Conservation (phyloP, 805 yeast species). For the Hanseniaspora jakobsenii region DNA sequence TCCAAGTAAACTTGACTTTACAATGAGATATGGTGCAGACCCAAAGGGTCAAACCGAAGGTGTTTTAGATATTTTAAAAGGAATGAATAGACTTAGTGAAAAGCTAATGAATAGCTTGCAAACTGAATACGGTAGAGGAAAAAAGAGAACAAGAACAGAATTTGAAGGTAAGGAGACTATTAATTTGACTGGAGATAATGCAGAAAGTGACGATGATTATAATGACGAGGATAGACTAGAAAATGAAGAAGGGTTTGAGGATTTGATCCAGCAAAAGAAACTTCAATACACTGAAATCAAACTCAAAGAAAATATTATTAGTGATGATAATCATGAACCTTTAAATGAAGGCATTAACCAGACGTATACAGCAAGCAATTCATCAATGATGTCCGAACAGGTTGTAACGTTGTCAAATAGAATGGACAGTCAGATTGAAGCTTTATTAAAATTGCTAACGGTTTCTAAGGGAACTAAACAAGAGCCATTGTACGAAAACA, state of each 20-base stretch:
- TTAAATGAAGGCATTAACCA: neutral
- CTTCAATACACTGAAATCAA: conserved; percentile 43
- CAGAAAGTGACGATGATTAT: neutral
- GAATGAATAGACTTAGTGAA: conserved; percentile 79
- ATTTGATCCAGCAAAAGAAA: conserved; percentile 37
- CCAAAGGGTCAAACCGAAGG: conserved; percentile 46
- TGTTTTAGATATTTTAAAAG: conserved; percentile 61
- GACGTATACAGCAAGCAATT: neutral
- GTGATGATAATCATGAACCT: conserved; percentile 13
- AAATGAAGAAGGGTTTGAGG: conserved; percentile 38
- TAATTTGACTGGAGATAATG: conserved; percentile 22
- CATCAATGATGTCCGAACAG: neutral
- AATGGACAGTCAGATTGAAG: conserved; percentile 3
- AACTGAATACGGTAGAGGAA: conserved; percentile 31
- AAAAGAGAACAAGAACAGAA: conserved; percentile 24
- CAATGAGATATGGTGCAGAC: conserved; percentile 54
- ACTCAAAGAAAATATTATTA: conserved; percentile 25
- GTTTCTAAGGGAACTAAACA: too few relatives aligned
- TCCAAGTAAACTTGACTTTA: conserved; percentile 79
- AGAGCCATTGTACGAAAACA: conserved; percentile 1
- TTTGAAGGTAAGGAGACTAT: too few relatives aligned
- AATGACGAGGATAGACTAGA: conserved; percentile 17
- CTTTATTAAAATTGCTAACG: conserved; percentile 28
- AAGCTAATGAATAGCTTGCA: conserved; percentile 56
- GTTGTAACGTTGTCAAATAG: neutral